Evolutionary conservation across 371 early-diverging fungal species (phyloP).

Genomic region (Paraphysoderma sedebokerense): DNA sequence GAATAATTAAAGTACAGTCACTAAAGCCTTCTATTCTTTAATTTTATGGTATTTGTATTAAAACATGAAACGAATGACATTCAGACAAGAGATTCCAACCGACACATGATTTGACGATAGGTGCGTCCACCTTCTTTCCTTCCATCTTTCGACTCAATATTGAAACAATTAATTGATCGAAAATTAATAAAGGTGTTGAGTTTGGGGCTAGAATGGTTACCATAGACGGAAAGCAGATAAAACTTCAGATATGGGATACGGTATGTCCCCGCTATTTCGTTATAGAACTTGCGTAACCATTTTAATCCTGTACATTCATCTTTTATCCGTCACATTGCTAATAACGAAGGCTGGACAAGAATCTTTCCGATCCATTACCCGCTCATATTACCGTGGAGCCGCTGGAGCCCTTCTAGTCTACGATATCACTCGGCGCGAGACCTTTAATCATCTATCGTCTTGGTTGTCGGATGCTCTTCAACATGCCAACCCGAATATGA

Average conservation of each 20-base stretch:
- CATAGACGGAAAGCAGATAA: conserved; percentile 65
- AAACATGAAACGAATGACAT: conserved; percentile 35
- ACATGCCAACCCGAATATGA: conserved; percentile 78
- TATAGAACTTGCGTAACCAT: conserved; percentile 4
- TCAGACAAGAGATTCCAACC: conserved; percentile 63
- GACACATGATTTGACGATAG: conserved; percentile 61
- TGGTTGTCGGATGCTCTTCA: conserved; percentile 67
- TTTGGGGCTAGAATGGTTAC: conserved; percentile 64
- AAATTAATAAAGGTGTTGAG: conserved; percentile 57
- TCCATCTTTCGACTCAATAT: too few relatives aligned
- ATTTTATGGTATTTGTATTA: conserved; percentile 2
- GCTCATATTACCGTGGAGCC: conserved; percentile 95
- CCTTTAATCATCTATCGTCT: conserved; percentile 71
- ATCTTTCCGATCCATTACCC: conserved; percentile 85
- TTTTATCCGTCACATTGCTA: neutral
- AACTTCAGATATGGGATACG: conserved; percentile 98
- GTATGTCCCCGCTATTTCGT: too few relatives aligned
- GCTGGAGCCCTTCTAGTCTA: conserved; percentile 80
- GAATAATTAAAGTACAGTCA: too few relatives aligned
- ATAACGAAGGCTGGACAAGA: conserved; percentile 74
- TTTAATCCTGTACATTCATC: neutral
- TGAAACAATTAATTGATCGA: too few relatives aligned
- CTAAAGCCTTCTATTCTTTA: too few relatives aligned
- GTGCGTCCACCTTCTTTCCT: too few relatives aligned
- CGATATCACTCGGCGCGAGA: conserved; percentile 72